These are phyloP conservation scores for Phytophthora sp. DNA, from an alignment of 352 stramenopile species.

Conservation along the genomic window DNA sequence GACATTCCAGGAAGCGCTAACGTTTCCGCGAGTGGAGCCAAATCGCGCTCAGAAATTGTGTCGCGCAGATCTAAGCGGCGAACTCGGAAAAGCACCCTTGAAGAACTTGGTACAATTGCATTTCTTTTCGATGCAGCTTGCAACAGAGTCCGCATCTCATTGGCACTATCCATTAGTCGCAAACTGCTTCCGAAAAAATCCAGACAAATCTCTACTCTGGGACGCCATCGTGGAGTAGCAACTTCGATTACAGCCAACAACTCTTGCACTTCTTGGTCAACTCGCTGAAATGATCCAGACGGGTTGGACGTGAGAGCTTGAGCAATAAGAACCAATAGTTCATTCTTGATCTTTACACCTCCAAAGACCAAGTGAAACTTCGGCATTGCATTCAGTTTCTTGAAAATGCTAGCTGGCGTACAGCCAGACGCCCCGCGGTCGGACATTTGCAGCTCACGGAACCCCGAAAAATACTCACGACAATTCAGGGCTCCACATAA, in stretches of 20 bases:
- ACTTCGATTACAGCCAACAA: slow-evolving; percentile 11
- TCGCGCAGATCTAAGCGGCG: slow-evolving; percentile 22
- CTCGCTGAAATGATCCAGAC: slow-evolving; percentile 1
- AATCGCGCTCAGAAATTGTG: slow-evolving; percentile 18
- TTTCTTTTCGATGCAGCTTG: not conserved
- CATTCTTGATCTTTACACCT: slow-evolving; percentile 27
- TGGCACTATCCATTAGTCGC: slow-evolving; percentile 1
- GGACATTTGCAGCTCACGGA: not conserved
- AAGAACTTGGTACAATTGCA: not conserved
- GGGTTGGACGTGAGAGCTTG: slow-evolving; percentile 16
- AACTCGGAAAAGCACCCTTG: slow-evolving; percentile 17
- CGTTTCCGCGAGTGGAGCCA: slow-evolving; percentile 16
- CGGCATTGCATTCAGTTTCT: slow-evolving; percentile 23
- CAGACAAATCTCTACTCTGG: slow-evolving; percentile 29
- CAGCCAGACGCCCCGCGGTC: not conserved
- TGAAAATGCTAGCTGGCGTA: slow-evolving; percentile 2
- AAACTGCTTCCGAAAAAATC: slow-evolving; percentile 33
- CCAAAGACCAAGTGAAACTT: slow-evolving; percentile 51
- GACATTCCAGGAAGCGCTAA: not conserved
- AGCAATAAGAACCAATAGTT: slow-evolving; percentile 34
- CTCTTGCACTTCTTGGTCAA: slow-evolving; percentile 24
- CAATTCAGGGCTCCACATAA: slow-evolving; percentile 5
- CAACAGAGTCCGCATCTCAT: slow-evolving; percentile 5
- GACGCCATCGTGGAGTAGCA: not conserved
- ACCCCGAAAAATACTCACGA: slow-evolving; percentile 5